Conservation (phyloP, 805 yeast genomes). For the Clavispora asparagi region DNA sequence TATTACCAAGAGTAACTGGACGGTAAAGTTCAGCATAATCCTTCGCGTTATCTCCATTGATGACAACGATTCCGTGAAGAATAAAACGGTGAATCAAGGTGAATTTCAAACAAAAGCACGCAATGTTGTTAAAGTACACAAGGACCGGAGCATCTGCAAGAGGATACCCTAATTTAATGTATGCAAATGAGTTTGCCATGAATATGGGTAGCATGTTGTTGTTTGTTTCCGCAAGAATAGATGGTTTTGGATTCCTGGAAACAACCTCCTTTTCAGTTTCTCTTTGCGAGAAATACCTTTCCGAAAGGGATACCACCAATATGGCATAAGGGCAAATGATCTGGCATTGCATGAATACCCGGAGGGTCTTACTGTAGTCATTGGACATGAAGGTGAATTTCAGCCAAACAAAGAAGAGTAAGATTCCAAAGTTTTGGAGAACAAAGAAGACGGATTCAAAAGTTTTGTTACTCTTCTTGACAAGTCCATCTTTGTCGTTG, state of each 20-base stretch:
- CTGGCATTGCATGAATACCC: constrained; percentile 14
- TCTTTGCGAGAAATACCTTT: neutral
- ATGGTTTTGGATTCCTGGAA: neutral
- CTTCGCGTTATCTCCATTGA: constrained; percentile 5
- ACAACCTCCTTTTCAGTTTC: constrained; percentile 1
- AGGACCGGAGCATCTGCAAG: constrained; percentile 4
- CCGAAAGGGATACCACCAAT: constrained; percentile 9
- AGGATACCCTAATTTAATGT: constrained; percentile 19
- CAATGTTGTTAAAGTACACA: constrained; percentile 14
- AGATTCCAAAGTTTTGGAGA: constrained; percentile 16
- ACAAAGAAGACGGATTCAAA: constrained; percentile 17
- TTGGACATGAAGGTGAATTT: constrained; percentile 4
- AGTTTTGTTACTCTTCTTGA: constrained; percentile 3
- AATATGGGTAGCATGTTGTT: constrained; percentile 32
- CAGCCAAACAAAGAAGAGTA: constrained; percentile 7
- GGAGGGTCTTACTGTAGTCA: constrained; percentile 8
- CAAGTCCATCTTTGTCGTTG: constrained; percentile 5
- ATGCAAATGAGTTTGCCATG: constrained; percentile 30
- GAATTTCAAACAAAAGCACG: constrained; percentile 25
- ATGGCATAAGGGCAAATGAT: constrained; percentile 19
- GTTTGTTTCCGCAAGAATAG: constrained; percentile 22
- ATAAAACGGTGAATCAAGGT: constrained; percentile 30
- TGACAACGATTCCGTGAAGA: constrained; percentile 22
- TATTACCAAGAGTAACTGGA: constrained; percentile 4
- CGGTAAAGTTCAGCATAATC: constrained; percentile 10